These are phyloP conservation scores for Butyriboletus appendiculatus DNA, from an alignment of 1,284 basidiomycete genomes.

Conservation along the genomic window DNA sequence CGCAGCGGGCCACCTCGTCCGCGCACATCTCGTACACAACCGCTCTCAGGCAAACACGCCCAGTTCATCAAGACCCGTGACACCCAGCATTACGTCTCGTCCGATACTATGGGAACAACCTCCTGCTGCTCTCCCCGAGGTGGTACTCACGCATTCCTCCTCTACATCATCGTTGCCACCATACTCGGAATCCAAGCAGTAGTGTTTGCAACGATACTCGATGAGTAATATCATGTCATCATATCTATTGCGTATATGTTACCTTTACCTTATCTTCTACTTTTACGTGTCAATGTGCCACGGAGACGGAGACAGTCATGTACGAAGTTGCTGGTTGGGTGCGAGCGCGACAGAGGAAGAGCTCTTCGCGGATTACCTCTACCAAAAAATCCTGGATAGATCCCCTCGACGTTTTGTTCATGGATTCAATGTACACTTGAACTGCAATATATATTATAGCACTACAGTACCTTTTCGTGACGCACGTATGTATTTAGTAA, in stretches of 20 bases:
- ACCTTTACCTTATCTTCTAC: conserved; percentile 24
- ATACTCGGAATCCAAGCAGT: conserved; percentile 31
- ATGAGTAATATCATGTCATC: conserved; percentile 5
- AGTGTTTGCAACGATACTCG: conserved; percentile 5
- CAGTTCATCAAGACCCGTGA: conserved; percentile 60
- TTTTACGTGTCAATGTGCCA: background rate
- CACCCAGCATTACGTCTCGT: conserved; percentile 44
- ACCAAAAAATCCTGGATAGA: conserved; percentile 15
- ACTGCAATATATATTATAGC: conserved; percentile 4
- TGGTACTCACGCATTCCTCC: conserved; percentile 27
- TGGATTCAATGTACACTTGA: conserved; percentile 19
- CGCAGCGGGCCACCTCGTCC: conserved; percentile 89
- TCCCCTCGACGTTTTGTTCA: conserved; percentile 12
- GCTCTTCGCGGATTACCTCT: background rate
- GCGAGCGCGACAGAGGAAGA: background rate
- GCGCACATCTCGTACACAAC: conserved; percentile 88
- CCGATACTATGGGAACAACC: conserved; percentile 25
- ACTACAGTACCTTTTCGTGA: background rate
- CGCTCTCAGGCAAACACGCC: conserved; percentile 72
- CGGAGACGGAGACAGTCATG: background rate
- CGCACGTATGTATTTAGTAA: background rate
- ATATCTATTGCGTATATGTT: conserved; percentile 29
- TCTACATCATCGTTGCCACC: conserved; percentile 35
- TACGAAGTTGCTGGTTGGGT: background rate
- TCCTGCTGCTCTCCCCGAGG: conserved; percentile 4